Evolutionary conservation across 306 rosid genomes (phyloP).

Genomic region (Quercus wislizeni): DNA sequence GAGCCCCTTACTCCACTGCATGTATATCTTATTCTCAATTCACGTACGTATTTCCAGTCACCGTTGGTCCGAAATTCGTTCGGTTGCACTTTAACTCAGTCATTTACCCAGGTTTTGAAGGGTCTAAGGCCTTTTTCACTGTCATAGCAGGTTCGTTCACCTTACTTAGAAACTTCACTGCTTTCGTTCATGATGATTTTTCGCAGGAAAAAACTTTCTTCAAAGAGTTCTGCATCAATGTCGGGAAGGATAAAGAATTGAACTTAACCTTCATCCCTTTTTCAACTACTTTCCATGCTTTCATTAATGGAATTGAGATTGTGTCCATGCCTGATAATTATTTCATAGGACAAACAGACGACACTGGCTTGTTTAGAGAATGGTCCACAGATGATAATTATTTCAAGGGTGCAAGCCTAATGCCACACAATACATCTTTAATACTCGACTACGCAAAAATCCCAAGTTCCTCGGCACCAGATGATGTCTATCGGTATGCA

Average conservation of each 20-base stretch:
- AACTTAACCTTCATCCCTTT: neutral
- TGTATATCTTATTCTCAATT: neutral
- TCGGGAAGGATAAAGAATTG: neutral
- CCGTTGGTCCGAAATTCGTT: neutral
- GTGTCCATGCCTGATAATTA: neutral
- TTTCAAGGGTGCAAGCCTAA: accelerated
- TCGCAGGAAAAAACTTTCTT: neutral
- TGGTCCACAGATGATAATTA: neutral
- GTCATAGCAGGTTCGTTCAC: neutral
- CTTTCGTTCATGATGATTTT: neutral
- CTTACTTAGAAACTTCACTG: neutral
- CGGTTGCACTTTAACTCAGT: neutral
- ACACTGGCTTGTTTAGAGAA: neutral
- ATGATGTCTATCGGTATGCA: neutral
- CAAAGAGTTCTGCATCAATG: neutral
- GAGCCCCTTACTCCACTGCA: neutral
- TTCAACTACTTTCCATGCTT: neutral
- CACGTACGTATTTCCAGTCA: neutral
- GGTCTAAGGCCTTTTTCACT: neutral
- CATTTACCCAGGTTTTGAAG: neutral
- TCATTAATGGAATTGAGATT: neutral
- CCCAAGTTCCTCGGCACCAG: neutral
- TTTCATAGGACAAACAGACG: neutral
- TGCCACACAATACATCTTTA: accelerated
- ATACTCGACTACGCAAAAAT: accelerated